These are phyloP conservation scores for Pseudozyma tsukubaensis DNA, from an alignment of 1,284 basidiomycete species.

Conservation along the genomic window DNA sequence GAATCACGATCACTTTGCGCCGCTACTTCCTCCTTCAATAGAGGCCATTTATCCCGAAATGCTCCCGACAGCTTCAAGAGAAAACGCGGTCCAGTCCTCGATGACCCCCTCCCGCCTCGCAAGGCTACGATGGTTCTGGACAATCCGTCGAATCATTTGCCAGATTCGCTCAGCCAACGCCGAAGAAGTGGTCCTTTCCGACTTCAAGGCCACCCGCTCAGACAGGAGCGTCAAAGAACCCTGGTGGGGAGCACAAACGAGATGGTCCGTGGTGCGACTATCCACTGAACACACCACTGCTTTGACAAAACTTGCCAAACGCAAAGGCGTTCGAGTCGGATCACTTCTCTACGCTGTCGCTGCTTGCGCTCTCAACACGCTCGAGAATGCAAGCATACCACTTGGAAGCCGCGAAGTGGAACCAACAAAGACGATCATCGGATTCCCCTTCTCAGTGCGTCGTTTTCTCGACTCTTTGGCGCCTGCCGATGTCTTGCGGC, in stretches of 20 bases:
- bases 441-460: constrained; percentile 42
- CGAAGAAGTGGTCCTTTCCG: constrained; percentile 26
- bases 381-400: constrained; percentile 13
- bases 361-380: constrained; percentile 43
- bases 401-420: constrained; percentile 1
- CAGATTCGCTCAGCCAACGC: constrained; percentile 29
- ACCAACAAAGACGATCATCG: constrained; percentile 38
- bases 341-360: constrained; percentile 41
- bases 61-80: constrained; percentile 4
- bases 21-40: constrained; percentile 39
- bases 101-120: constrained; percentile 11
- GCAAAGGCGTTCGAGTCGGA: constrained; percentile 36
- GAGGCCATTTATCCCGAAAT: constrained; percentile 40
- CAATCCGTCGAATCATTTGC: constrained; percentile 33
- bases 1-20: constrained; percentile 4
- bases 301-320: constrained; percentile 29
- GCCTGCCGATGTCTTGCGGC: constrained; percentile 15
- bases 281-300: constrained; percentile 20
- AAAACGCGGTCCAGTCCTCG: background rate
- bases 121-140: constrained; percentile 48
- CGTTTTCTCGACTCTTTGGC: constrained; percentile 26
- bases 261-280: constrained; percentile 35
- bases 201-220: constrained; percentile 31
- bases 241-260: constrained; percentile 48
- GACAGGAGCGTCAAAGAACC: constrained; percentile 22